phyloP scores from a whole-genome alignment of 108 stramenopile genomes.

The Cylindrotheca closterium region DNA sequence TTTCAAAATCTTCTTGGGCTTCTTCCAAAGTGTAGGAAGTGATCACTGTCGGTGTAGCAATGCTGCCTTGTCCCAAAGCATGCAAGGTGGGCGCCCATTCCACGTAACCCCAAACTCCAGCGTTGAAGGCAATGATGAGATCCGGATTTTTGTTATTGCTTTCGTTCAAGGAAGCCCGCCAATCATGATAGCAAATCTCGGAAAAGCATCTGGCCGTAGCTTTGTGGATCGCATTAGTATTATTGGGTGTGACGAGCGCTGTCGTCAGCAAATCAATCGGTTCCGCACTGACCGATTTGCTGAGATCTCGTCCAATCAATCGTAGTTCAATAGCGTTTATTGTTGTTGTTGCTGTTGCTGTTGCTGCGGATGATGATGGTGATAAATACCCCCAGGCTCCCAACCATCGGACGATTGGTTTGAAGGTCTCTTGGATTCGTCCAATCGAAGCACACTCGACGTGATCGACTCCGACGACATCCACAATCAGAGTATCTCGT shows the following conservation, averaged over 20 bases:
- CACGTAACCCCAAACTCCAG: constrained; percentile 88
- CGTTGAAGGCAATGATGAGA: constrained; percentile 72
- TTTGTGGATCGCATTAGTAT: constrained; percentile 2
- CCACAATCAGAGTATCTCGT: constrained; percentile 42
- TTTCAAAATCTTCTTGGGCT: constrained; percentile 76
- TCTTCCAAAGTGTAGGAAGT: constrained; percentile 86
- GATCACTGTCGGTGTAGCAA: constrained; percentile 49
- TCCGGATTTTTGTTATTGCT: constrained; percentile 19
- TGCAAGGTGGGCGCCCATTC: constrained; percentile 77
- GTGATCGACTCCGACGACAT: constrained; percentile 77
- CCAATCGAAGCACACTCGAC: constrained; percentile 73
- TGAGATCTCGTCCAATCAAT: constrained; percentile 71
- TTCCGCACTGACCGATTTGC: not conserved
- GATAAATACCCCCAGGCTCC: no score
- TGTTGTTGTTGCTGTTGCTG: no score
- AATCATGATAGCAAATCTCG: constrained; percentile 66
- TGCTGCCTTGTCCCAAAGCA: constrained; percentile 21
- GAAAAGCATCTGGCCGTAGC: constrained; percentile 63
- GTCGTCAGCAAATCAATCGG: constrained; percentile 44
- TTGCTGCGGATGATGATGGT: no score
- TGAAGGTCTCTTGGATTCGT: constrained; percentile 50
- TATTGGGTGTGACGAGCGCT: no score
- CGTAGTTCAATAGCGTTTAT: constrained; percentile 28
- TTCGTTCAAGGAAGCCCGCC: constrained; percentile 8
- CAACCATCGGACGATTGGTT: constrained; percentile 75